Evolutionary conservation across 2,329 filamentous ascomycete genomes (phyloP).

Genomic region (Apiospora koreana): DNA sequence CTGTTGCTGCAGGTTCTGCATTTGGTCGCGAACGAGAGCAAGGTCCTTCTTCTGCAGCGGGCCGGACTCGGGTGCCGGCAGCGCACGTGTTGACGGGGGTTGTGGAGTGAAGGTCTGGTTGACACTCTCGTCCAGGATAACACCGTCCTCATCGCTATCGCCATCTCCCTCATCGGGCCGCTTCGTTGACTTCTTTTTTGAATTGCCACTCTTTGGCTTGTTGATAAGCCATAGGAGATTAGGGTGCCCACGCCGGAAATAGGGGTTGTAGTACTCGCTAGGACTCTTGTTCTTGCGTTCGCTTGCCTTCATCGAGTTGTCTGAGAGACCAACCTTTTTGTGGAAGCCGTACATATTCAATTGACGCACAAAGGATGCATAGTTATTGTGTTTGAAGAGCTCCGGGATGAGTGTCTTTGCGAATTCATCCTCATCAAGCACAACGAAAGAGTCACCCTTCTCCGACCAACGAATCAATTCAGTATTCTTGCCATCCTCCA

Average conservation of each 20-base stretch:
- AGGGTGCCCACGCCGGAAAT: conserved; percentile 89
- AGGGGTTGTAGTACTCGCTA: conserved; percentile 97
- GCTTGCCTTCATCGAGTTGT: conserved; percentile 97
- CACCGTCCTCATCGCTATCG: conserved; percentile 70
- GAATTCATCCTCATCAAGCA: conserved; percentile 96
- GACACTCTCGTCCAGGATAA: conserved; percentile 40
- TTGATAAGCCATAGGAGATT: conserved; percentile 95
- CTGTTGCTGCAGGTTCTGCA: conserved; percentile 80
- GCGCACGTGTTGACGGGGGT: conserved; percentile 31
- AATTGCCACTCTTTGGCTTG: conserved; percentile 78
- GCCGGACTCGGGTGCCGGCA: conserved; percentile 47
- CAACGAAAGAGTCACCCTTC: conserved; percentile 93
- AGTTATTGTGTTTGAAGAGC: conserved; percentile 85
- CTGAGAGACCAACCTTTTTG: conserved; percentile 92
- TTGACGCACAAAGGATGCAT: conserved; percentile 8
- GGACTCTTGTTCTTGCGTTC: conserved; percentile 97
- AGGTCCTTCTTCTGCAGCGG: conserved; percentile 72
- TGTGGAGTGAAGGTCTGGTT: conserved; percentile 40
- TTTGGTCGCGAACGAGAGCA: conserved; percentile 73
- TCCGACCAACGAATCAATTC: conserved; percentile 97
- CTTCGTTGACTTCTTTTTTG: conserved; percentile 55
- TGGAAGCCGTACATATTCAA: conserved; percentile 77
- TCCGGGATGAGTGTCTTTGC: conserved; percentile 96
- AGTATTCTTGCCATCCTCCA: conserved; percentile 90
- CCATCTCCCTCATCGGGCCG: conserved; percentile 64